phyloP scores from a whole-genome alignment of 1,284 basidiomycete species.

The Cryptococcus deneoformans region DNA sequence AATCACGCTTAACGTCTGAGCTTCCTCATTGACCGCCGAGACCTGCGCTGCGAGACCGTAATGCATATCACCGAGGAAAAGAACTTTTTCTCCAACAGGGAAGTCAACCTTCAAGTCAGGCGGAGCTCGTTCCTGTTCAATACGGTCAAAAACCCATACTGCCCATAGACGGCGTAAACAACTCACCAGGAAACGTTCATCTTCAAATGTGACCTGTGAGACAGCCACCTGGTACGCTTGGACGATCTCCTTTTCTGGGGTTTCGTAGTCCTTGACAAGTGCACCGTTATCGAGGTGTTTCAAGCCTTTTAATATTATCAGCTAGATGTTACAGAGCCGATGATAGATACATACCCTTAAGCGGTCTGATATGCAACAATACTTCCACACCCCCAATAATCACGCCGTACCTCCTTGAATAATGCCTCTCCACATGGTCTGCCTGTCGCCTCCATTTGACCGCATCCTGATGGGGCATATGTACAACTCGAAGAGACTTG shows the following conservation, averaged over 20 bases:
- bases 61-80: conserved; percentile 90
- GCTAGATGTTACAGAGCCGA: not conserved
- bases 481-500: conserved; percentile 60
- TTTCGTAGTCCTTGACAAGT: conserved; percentile 93
- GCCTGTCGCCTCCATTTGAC: conserved; percentile 72
- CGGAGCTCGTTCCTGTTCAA: conserved; percentile 58
- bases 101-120: conserved; percentile 85
- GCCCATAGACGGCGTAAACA: not conserved
- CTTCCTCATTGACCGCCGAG: conserved; percentile 52
- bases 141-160: not conserved
- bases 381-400: conserved; percentile 78
- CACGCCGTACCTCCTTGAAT: conserved; percentile 87
- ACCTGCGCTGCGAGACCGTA: conserved; percentile 97
- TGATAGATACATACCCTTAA: conserved; percentile 63
- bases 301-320: conserved; percentile 58
- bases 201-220: conserved; percentile 74
- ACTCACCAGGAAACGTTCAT: conserved; percentile 78
- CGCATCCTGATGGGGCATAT: conserved; percentile 68
- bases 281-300: conserved; percentile 85
- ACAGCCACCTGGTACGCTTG: conserved; percentile 83
- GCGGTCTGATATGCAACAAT: conserved; percentile 74
- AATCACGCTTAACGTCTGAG: conserved; percentile 65
- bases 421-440: conserved; percentile 74
- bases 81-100: conserved; percentile 83
- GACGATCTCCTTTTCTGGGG: conserved; percentile 71